These are phyloP conservation scores for Exophiala phaeomuriformis DNA, from an alignment of 2,329 filamentous ascomycete species.

Conservation along the genomic window DNA sequence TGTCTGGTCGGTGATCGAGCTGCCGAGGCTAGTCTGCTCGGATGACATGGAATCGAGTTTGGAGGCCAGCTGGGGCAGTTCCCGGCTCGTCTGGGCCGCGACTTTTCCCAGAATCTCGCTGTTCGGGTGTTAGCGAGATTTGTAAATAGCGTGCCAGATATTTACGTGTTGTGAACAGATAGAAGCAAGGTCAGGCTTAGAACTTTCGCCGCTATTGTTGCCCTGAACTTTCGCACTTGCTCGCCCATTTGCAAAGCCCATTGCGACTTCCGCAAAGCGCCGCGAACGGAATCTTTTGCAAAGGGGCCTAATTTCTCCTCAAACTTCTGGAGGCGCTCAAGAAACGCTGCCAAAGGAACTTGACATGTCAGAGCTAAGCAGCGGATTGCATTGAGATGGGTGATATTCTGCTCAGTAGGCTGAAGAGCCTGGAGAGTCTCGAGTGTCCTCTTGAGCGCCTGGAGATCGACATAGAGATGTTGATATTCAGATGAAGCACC, in stretches of 20 bases:
- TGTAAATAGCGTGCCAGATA: no score
- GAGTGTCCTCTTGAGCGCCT: slow-evolving; percentile 23
- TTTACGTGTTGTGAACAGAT: neutral
- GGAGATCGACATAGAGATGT: slow-evolving; percentile 24
- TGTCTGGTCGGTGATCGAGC: no score
- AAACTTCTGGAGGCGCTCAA: slow-evolving; percentile 24
- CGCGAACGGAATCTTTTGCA: neutral
- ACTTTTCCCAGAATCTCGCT: no score
- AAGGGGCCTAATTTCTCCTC: slow-evolving; percentile 23
- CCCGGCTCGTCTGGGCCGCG: no score
- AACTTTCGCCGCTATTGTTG: neutral
- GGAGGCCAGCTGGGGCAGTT: no score
- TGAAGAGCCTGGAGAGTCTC: slow-evolving; percentile 19
- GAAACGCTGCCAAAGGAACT: slow-evolving; percentile 26
- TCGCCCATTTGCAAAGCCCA: slow-evolving; percentile 1
- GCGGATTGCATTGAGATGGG: slow-evolving; percentile 28
- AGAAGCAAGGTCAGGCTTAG: neutral
- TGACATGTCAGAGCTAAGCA: slow-evolving; percentile 27
- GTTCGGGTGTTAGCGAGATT: no score
- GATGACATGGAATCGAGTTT: no score
- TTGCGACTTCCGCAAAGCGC: neutral
- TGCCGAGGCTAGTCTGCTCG: no score
- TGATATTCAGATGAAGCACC: slow-evolving; percentile 27
- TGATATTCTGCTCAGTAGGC: slow-evolving; percentile 25
- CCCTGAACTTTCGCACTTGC: neutral